phyloP scores from a whole-genome alignment of 208 protist genomes.

The Trypanosoma grayi region DNA sequence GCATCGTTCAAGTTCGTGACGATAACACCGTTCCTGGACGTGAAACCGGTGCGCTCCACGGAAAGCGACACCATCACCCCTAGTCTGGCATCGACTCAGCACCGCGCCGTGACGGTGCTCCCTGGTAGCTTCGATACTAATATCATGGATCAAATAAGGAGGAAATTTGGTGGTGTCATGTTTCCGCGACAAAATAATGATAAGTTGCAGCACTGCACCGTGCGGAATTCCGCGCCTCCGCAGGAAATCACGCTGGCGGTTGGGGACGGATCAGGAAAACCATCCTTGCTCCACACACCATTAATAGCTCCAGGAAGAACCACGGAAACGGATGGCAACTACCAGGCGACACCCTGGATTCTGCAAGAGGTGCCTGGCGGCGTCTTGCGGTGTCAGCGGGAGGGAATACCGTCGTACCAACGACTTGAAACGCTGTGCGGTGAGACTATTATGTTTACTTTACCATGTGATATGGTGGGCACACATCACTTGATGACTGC shows the following conservation, averaged over 20 bases:
- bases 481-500: conserved; percentile 14
- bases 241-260: no score
- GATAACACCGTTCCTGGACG: background rate
- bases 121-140: conserved; percentile 22
- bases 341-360: conserved; percentile 23
- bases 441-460: conserved; percentile 30
- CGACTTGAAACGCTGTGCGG: conserved; percentile 15
- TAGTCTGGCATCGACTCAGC: background rate
- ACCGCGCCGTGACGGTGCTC: conserved; percentile 1
- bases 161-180: background rate
- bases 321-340: background rate
- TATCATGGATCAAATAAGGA: conserved; percentile 9
- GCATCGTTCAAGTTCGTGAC: conserved; percentile 1
- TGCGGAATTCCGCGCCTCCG: no score
- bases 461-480: conserved; percentile 35
- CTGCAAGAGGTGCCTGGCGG: conserved; percentile 29
- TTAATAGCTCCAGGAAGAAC: background rate
- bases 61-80: background rate
- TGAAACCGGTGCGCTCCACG: background rate
- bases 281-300: no score
- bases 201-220: no score
- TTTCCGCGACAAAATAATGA: no score
- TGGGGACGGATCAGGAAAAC: no score
- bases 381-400: conserved; percentile 10
- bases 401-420: conserved; percentile 2